Evolutionary conservation across 2,329 filamentous ascomycete species (phyloP).

Genomic region (Penicillium concentricum): DNA sequence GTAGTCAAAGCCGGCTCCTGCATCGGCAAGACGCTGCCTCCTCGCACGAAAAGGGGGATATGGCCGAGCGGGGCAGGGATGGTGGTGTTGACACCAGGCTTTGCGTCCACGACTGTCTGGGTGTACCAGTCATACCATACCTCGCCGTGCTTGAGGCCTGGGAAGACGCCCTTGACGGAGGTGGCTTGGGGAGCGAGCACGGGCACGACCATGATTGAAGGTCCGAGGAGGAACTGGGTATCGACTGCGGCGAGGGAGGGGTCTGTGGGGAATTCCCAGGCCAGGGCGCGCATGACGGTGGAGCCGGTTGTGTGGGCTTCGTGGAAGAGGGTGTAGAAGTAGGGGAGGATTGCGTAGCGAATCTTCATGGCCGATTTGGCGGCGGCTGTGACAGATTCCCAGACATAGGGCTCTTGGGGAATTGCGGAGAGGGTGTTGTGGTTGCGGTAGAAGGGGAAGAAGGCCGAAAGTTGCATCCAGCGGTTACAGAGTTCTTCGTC

Average conservation of each 20-base stretch:
- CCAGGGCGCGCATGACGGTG: slow-evolving; percentile 70
- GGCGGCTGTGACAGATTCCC: slow-evolving; percentile 65
- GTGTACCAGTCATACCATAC: slow-evolving; percentile 81
- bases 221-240: slow-evolving; percentile 70
- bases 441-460: slow-evolving; percentile 78
- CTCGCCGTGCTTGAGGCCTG: slow-evolving; percentile 59
- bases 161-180: slow-evolving; percentile 67
- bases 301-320: slow-evolving; percentile 63
- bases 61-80: slow-evolving; percentile 63
- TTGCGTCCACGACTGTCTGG: slow-evolving; percentile 54
- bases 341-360: slow-evolving; percentile 69
- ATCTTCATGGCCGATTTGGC: slow-evolving; percentile 67
- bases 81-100: slow-evolving; percentile 57
- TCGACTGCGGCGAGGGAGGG: slow-evolving; percentile 65
- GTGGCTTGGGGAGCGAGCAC: slow-evolving; percentile 62
- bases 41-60: slow-evolving; percentile 70
- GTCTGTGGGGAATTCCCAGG: slow-evolving; percentile 73
- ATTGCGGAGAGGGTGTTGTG: slow-evolving; percentile 65
- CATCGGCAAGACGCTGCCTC: slow-evolving; percentile 65
- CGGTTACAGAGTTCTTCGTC: slow-evolving; percentile 69
- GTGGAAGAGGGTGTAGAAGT: slow-evolving; percentile 74
- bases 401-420: slow-evolving; percentile 70
- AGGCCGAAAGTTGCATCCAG: slow-evolving; percentile 71
- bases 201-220: slow-evolving; percentile 64
- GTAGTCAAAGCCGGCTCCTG: slow-evolving; percentile 70